phyloP scores from a whole-genome alignment of 1,139 yeast genomes.

The Geotrichum cucujoidarum region DNA sequence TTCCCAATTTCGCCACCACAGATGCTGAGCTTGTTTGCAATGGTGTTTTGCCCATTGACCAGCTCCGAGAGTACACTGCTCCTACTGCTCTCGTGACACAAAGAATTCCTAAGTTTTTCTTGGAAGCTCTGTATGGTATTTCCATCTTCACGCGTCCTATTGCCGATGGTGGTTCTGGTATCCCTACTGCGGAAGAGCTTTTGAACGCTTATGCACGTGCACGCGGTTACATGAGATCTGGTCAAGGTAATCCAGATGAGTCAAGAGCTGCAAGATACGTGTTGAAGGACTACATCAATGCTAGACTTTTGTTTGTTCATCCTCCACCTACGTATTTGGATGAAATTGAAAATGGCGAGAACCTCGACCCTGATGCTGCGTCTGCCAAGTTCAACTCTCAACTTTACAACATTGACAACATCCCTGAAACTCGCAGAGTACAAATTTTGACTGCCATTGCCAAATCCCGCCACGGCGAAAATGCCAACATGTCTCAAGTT shows the following conservation, averaged over 20 bases:
- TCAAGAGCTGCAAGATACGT: constrained; percentile 91
- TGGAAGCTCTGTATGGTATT: constrained; percentile 93
- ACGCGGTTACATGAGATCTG: constrained; percentile 89
- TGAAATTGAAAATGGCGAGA: constrained; percentile 23
- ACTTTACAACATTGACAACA: constrained; percentile 53
- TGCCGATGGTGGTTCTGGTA: constrained; percentile 86
- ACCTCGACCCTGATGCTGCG: constrained; percentile 30
- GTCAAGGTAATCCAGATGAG: constrained; percentile 96
- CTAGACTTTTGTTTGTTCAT: constrained; percentile 74
- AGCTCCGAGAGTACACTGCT: constrained; percentile 88
- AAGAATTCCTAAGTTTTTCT: constrained; percentile 78
- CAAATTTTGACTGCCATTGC: constrained; percentile 56
- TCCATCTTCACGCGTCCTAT: constrained; percentile 67
- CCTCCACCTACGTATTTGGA: constrained; percentile 64
- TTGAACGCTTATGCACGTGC: constrained; percentile 93
- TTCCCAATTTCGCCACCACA: constrained; percentile 95
- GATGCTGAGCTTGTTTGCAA: constrained; percentile 96
- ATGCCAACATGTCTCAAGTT: constrained; percentile 29
- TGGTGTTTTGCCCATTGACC: constrained; percentile 97
- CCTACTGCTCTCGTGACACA: constrained; percentile 82
- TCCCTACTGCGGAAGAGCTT: constrained; percentile 84
- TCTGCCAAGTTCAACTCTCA: constrained; percentile 70
- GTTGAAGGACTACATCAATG: constrained; percentile 90
- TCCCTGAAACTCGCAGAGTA: constrained; percentile 64
- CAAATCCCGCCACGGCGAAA: constrained; percentile 18